These are phyloP conservation scores for Vitis labrusca DNA, from an alignment of 164 flowering plant species.

Conservation along the genomic window DNA sequence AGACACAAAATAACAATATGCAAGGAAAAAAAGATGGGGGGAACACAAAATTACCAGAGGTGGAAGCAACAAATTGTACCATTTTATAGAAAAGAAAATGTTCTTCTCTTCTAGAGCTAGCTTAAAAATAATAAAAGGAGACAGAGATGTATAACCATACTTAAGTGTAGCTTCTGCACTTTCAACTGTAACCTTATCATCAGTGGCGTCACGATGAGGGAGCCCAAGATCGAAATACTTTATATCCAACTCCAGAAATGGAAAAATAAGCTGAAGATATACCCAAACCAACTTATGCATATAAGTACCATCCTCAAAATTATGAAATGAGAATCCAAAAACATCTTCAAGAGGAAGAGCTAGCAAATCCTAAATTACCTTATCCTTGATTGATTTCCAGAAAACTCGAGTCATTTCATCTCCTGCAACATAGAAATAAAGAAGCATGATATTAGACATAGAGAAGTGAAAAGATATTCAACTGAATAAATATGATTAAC, in stretches of 20 bases:
- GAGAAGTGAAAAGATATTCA: not conserved
- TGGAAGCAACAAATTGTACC: not conserved
- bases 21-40: not conserved
- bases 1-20: not conserved
- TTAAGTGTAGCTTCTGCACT: constrained; percentile 98
- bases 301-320: not conserved
- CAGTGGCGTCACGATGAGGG: constrained; percentile 88
- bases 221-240: constrained; percentile 97
- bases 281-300: not conserved
- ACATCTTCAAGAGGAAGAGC: not conserved
- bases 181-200: constrained; percentile 94
- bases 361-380: constrained; percentile 42
- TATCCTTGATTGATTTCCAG: constrained; percentile 87
- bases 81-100: too few species aligned
- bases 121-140: not conserved
- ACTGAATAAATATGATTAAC: too few species aligned
- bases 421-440: constrained; percentile 39
- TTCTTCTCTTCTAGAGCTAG: not conserved
- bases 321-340: not conserved
- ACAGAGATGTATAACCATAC: constrained; percentile 38
- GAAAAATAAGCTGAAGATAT: constrained; percentile 75
- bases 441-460: not conserved
- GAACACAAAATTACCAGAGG: not conserved
- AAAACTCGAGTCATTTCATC: constrained; percentile 98
- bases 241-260: constrained; percentile 89